Conservation (phyloP, 352 stramenopile species). For the Pythium aquatile region DNA sequence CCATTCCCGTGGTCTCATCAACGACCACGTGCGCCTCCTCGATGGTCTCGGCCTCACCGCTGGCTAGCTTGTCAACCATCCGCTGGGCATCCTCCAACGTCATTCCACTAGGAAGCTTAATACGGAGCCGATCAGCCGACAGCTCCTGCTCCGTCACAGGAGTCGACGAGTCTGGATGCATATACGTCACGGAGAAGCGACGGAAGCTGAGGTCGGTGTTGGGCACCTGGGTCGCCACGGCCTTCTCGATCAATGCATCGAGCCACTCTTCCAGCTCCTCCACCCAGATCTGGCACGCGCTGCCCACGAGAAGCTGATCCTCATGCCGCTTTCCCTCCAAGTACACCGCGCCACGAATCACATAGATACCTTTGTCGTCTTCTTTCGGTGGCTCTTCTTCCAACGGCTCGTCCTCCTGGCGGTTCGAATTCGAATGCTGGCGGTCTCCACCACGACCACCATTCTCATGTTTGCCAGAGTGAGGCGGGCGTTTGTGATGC, state of each 20-base stretch:
- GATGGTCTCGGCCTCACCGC: constrained; percentile 35
- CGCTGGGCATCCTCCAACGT: constrained; percentile 63
- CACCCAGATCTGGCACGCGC: constrained; percentile 79
- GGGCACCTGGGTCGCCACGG: constrained; percentile 52
- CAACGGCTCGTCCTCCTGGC: constrained; percentile 10
- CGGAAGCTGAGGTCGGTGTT: constrained; percentile 68
- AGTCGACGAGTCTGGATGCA: constrained; percentile 35
- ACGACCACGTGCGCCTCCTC: constrained; percentile 30
- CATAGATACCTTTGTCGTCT: constrained; percentile 73
- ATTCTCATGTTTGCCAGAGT: background rate
- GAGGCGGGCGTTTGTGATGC: background rate
- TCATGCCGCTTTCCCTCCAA: constrained; percentile 80
- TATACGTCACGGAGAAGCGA: constrained; percentile 66
- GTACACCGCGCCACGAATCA: constrained; percentile 65
- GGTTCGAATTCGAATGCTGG: background rate
- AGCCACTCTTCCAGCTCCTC: constrained; percentile 76
- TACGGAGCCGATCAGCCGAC: constrained; percentile 57
- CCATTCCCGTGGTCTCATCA: constrained; percentile 74
- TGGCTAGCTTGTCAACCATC: constrained; percentile 52
- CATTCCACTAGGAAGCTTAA: constrained; percentile 58
- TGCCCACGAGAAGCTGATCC: constrained; percentile 59
- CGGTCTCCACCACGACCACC: constrained; percentile 4
- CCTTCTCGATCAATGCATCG: constrained; percentile 67
- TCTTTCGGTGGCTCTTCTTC: constrained; percentile 37
- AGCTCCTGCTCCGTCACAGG: constrained; percentile 54